Evolutionary conservation across 2,329 filamentous ascomycete genomes (phyloP).

Genomic region (Rachicladosporium sp.): DNA sequence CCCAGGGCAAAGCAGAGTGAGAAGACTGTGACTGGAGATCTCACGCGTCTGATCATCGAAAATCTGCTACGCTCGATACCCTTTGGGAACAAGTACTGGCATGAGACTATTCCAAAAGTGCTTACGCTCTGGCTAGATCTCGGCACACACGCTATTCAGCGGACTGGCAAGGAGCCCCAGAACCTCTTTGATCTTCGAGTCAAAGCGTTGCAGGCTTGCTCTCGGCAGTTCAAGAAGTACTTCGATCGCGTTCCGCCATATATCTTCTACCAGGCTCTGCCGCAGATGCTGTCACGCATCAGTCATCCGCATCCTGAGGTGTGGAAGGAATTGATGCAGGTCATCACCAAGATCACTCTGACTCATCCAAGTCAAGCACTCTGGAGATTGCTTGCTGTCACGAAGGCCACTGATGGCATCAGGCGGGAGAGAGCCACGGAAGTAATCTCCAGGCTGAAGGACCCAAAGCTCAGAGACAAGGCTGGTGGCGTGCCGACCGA

Average conservation of each 20-base stretch:
- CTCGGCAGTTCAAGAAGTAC: constrained; percentile 70
- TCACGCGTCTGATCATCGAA: constrained; percentile 78
- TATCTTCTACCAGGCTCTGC: constrained; percentile 70
- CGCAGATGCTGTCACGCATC: constrained; percentile 92
- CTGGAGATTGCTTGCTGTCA: constrained; percentile 81
- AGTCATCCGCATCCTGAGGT: constrained; percentile 71
- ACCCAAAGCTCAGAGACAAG: constrained; percentile 44
- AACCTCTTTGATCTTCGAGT: constrained; percentile 32
- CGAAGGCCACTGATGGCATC: constrained; percentile 65
- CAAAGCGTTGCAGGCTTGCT: constrained; percentile 55
- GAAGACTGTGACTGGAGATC: constrained; percentile 58
- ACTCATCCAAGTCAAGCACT: constrained; percentile 82
- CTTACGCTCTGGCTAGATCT: constrained; percentile 92
- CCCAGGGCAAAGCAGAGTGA: constrained; percentile 57
- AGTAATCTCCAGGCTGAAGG: constrained; percentile 28
- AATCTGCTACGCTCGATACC: constrained; percentile 81
- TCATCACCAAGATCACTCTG: constrained; percentile 76
- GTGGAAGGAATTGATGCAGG: constrained; percentile 61
- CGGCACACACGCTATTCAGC: constrained; percentile 51
- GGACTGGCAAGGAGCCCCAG: constrained; percentile 5
- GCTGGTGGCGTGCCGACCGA: constrained; percentile 44
- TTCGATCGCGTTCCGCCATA: constrained; percentile 59
- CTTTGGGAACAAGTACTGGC: constrained; percentile 88
- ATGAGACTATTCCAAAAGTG: constrained; percentile 83
- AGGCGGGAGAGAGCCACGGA: constrained; percentile 43